phyloP scores from a whole-genome alignment of 2,329 filamentous ascomycete species.

The Botrytis tulipae region DNA sequence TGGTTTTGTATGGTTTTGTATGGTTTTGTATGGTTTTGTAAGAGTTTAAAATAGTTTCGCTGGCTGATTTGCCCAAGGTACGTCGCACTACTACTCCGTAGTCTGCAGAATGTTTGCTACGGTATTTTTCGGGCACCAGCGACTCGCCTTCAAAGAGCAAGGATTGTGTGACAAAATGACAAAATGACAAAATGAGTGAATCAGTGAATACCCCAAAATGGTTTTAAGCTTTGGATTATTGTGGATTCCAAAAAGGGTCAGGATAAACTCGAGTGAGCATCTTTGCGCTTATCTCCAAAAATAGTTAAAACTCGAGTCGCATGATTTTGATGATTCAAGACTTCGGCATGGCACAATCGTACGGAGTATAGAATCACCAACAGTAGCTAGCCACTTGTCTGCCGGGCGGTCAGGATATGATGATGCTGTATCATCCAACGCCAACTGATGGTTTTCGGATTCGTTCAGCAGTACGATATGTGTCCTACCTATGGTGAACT shows the following conservation, averaged over 20 bases:
- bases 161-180: neutral
- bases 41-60: neutral
- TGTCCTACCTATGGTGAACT: neutral
- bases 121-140: constrained; percentile 8
- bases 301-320: constrained; percentile 4
- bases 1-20: neutral
- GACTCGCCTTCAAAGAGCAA: neutral
- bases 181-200: neutral
- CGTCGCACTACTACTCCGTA: neutral
- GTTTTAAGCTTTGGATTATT: neutral
- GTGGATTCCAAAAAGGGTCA: neutral
- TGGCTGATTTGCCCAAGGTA: constrained; percentile 3
- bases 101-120: neutral
- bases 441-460: neutral
- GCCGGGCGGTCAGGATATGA: neutral
- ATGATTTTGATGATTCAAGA: neutral
- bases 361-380: neutral
- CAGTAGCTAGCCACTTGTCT: constrained; percentile 2
- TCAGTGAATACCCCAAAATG: neutral
- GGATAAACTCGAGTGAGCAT: neutral
- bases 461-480: neutral
- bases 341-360: neutral
- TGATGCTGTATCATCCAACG: neutral
- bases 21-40: neutral
- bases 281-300: neutral